These are phyloP conservation scores for Eremothecium coryli DNA, from an alignment of 1,139 yeast genomes.

Conservation along the genomic window DNA sequence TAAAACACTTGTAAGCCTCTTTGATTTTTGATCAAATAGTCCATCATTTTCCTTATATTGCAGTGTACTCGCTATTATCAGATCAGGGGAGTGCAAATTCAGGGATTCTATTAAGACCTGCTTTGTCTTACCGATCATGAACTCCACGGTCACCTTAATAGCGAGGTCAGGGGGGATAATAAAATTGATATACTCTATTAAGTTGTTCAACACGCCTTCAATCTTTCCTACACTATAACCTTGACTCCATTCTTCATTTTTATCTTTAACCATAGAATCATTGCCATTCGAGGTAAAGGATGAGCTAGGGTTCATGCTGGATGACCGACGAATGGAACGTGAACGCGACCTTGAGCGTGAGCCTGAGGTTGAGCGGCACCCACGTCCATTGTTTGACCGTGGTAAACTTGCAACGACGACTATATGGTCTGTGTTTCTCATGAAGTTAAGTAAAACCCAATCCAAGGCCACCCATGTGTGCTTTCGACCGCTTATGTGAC, in stretches of 20 bases:
- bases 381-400: constrained; percentile 8
- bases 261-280: constrained; percentile 8
- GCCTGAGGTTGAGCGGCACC: constrained; percentile 12
- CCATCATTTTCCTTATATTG: constrained; percentile 44
- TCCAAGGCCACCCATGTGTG: constrained; percentile 80
- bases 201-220: constrained; percentile 29
- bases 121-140: constrained; percentile 51
- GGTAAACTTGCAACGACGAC: constrained; percentile 44
- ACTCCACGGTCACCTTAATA: constrained; percentile 52
- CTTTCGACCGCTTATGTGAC: constrained; percentile 57
- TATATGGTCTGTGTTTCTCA: constrained; percentile 56
- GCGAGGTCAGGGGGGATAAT: constrained; percentile 42
- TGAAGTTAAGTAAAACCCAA: constrained; percentile 46
- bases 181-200: constrained; percentile 41
- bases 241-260: constrained; percentile 30
- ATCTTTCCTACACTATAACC: constrained; percentile 25
- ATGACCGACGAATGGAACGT: constrained; percentile 23
- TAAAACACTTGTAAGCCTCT: constrained; percentile 52
- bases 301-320: constrained; percentile 27
- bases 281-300: constrained; percentile 18
- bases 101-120: constrained; percentile 52
- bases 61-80: constrained; percentile 55
- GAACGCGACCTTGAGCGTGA: constrained; percentile 16
- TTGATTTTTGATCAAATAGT: constrained; percentile 51
- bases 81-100: constrained; percentile 52